phyloP scores from a whole-genome alignment of 352 stramenopile genomes.

The Halophytophthora polymorphica region DNA sequence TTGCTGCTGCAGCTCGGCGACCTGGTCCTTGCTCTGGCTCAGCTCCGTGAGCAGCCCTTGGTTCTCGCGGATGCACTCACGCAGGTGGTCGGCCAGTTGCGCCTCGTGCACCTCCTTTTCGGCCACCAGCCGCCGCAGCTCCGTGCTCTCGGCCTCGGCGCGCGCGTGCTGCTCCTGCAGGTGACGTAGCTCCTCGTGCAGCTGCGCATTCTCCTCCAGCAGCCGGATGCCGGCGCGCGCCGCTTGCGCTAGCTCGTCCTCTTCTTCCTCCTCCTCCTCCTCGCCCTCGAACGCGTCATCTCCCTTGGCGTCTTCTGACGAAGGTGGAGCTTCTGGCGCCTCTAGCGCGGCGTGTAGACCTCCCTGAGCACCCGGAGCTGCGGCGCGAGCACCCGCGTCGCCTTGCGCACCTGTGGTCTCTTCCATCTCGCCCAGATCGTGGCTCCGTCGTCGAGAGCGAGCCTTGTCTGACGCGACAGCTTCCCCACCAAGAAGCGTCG shows the following conservation, averaged over 20 bases:
- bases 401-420: conserved; percentile 4
- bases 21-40: conserved; percentile 33
- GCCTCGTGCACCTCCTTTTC: conserved; percentile 39
- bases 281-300: conserved; percentile 19
- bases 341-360: conserved; percentile 10
- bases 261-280: conserved; percentile 27
- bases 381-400: not conserved
- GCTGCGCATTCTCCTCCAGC: conserved; percentile 67
- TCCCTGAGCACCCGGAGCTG: conserved; percentile 4
- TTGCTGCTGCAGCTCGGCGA: conserved; percentile 21
- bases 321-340: conserved; percentile 11
- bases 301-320: not conserved
- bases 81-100: conserved; percentile 39
- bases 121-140: conserved; percentile 32
- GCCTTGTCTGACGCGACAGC: too few relatives aligned
- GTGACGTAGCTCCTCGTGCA: conserved; percentile 51
- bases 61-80: conserved; percentile 60
- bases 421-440: too few relatives aligned
- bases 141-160: conserved; percentile 32
- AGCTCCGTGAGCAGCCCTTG: conserved; percentile 47
- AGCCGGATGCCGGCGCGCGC: conserved; percentile 64
- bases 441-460: too few relatives aligned
- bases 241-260: conserved; percentile 51
- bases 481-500: too few relatives aligned
- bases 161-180: conserved; percentile 42